Conservation (phyloP, 2,329 filamentous ascomycete species). For the Madurella mycetomatis region DNA sequence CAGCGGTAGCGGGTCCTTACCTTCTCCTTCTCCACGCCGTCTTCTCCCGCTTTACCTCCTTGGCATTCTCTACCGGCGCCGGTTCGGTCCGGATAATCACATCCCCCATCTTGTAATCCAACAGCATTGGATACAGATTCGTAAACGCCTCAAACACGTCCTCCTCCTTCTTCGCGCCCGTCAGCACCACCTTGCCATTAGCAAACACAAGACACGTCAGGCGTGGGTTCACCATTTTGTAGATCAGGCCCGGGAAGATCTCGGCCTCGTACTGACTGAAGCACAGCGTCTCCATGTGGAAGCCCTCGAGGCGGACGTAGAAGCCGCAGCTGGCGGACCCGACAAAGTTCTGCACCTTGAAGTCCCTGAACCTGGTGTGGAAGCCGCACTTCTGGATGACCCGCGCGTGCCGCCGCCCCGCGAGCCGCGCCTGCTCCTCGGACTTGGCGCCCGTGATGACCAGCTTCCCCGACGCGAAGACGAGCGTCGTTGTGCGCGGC, state of each 20-base stretch:
- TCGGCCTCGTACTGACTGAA: conserved; percentile 88
- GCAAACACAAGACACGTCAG: conserved; percentile 93
- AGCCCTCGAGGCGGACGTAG: conserved; percentile 85
- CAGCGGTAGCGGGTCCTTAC: background rate
- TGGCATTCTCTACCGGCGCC: background rate
- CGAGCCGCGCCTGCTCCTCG: conserved; percentile 88
- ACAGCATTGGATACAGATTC: conserved; percentile 18
- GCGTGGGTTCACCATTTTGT: conserved; percentile 97
- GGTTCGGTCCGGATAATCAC: background rate
- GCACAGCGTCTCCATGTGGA: conserved; percentile 59
- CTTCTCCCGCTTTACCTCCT: background rate
- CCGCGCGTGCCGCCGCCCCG: conserved; percentile 87
- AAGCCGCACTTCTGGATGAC: conserved; percentile 98
- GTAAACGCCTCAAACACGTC: conserved; percentile 83
- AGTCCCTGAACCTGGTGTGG: conserved; percentile 95
- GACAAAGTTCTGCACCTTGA: conserved; percentile 98
- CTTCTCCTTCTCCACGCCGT: background rate
- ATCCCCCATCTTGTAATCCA: conserved; percentile 13
- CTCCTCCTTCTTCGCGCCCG: conserved; percentile 88
- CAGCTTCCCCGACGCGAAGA: conserved; percentile 97
- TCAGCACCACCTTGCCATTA: conserved; percentile 91
- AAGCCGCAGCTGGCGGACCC: conserved; percentile 97
- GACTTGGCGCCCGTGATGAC: conserved; percentile 96
- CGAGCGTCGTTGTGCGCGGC: conserved; percentile 89
- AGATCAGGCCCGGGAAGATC: conserved; percentile 93